phyloP scores from a whole-genome alignment of 306 rosid species.

The Argentina anserina region DNA sequence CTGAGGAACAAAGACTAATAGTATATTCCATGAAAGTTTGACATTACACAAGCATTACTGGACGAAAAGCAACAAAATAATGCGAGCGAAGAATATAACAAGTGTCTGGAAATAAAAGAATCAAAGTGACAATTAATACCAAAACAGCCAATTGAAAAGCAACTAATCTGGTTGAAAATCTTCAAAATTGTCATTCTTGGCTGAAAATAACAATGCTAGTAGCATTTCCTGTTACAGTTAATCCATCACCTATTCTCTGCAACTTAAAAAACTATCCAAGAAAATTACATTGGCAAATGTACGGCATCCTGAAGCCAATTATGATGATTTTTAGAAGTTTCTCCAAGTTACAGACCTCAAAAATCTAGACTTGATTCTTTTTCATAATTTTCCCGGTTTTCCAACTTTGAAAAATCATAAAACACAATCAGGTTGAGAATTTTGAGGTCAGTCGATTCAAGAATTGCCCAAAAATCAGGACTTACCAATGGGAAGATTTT shows the following conservation, averaged over 20 bases:
- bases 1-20: neutral
- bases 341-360: neutral
- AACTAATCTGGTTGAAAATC: neutral
- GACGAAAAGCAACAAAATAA: neutral
- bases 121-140: neutral
- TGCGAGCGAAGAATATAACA: neutral
- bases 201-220: neutral
- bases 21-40: neutral
- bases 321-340: neutral
- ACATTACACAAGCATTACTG: neutral
- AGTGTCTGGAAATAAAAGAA: neutral
- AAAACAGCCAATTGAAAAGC: neutral
- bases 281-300: neutral
- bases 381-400: neutral
- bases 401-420: neutral
- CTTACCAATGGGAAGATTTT: too few species aligned
- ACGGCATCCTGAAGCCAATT: neutral
- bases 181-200: neutral
- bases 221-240: neutral
- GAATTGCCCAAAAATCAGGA: too few species aligned
- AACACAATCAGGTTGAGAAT: too few species aligned
- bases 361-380: neutral
- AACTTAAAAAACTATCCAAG: neutral
- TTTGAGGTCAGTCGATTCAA: too few species aligned
- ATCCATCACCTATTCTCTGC: neutral